Evolutionary conservation across 1,284 basidiomycete species (phyloP), one percentile per base, ranked within the genome.

Genomic region (Apiotrichum porosum): DNA sequence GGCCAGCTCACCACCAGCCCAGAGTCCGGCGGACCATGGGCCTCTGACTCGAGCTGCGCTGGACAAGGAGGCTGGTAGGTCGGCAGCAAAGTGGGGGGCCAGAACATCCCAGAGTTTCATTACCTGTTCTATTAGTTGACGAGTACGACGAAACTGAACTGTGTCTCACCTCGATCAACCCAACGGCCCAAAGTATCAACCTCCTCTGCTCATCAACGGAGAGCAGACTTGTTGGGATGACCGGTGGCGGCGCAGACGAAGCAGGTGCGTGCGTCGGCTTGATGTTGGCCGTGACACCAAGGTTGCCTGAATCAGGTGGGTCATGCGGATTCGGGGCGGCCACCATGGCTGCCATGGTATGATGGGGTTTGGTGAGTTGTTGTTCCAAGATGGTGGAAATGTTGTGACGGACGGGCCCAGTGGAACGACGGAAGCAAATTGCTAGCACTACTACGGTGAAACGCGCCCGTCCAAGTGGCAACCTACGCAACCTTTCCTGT

Each of bases 41-140:
- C 63, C 63, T 5, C 48, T 47, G 28, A 68, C 52, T n/a, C 65
- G 54, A 26, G 38, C n/a, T 3, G 23, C 33, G 18, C 34, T 34
- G 17, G 62, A 58, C 58, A 66, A 61, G 12, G 65, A 60, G 2
- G 65, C 57, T 17, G 67, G 65, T 9, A 61, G 54, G 36, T 62
- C 54, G 19, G 51, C 40, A 13, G 56, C 42, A 46, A 68, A 43
- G 37, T 64, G 58, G 4, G 68, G 63, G 9, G 62, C 57, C 18
- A 72, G 42, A 2, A 65, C 62, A 47, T 73, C 71, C 65, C 68
- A 71, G 12, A 73, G 37, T 55, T 73, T 73, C 47, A 62, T 66
- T 2, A 60, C 55, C 64, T 70, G 42, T 8, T 3, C 33, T 15
- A 37, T 44, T 37, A 48, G 51, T 37, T 15, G 36, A 26, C 12